Percentiles rank a stretch among this genome's conserved stretches.
Evolutionary conservation across 495 filamentous ascomycete genomes (phyloP).

Genomic region (Rhizodiscina lignyota): DNA sequence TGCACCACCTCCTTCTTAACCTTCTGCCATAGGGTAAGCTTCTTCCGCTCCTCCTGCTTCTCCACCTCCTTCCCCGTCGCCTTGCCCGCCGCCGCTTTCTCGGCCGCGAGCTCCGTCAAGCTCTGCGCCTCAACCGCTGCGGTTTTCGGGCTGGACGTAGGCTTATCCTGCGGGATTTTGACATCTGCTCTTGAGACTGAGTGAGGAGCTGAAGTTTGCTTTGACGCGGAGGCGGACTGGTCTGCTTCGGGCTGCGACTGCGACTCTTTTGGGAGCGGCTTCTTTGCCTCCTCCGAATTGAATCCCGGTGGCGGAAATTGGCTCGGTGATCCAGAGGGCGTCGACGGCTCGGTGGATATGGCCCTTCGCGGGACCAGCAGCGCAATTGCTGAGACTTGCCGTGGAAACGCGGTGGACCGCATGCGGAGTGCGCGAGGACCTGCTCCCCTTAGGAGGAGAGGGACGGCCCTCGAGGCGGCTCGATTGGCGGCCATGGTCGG

Average conservation of each 20-base stretch:
- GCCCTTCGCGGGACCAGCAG: constrained; percentile 18
- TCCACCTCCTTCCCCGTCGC: constrained; percentile 32
- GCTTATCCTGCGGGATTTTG: constrained; percentile 16
- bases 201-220: neutral
- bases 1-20: constrained; percentile 82
- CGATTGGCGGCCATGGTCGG: too few species aligned
- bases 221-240: constrained; percentile 16
- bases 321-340: constrained; percentile 28
- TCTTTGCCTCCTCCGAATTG: constrained; percentile 80
- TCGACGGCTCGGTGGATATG: constrained; percentile 50
- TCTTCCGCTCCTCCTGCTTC: constrained; percentile 67
- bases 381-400: constrained; percentile 22
- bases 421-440: constrained; percentile 2
- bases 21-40: constrained; percentile 76
- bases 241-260: constrained; percentile 18
- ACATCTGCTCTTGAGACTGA: neutral
- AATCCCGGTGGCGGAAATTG: constrained; percentile 81
- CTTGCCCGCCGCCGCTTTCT: constrained; percentile 26
- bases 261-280: constrained; percentile 45
- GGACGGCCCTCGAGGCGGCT: constrained; percentile 15
- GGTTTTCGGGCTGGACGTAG: constrained; percentile 27
- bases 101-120: constrained; percentile 29
- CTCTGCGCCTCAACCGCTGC: constrained; percentile 26
- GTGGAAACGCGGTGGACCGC: constrained; percentile 13
- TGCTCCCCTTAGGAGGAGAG: constrained; percentile 14